A percentile compares a stretch with the other conserved stretches of the same genome.
These are phyloP conservation scores for Aspergillus sp. DNA, from an alignment of 2,329 filamentous ascomycete species.

Conservation along the genomic window DNA sequence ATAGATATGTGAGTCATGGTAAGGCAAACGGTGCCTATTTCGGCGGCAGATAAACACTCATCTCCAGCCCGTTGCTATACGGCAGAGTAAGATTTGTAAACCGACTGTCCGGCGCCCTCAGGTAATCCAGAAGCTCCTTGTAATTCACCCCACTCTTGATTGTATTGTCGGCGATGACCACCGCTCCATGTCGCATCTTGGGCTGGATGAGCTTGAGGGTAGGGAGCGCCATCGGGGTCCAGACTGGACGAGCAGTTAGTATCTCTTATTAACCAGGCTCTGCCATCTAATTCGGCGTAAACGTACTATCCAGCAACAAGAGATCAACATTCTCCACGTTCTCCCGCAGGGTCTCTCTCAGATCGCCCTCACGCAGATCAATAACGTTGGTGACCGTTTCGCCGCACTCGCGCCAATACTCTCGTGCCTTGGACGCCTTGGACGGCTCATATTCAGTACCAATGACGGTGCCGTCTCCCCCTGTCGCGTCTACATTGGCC, in stretches of 20 bases:
- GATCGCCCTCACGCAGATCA: constrained; percentile 58
- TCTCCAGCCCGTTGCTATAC: constrained; percentile 49
- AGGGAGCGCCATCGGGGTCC: constrained; percentile 49
- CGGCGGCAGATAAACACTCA: constrained; percentile 36
- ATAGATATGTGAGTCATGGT: too few species aligned
- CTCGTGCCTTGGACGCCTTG: constrained; percentile 54
- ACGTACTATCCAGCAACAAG: constrained; percentile 61
- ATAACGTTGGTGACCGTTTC: constrained; percentile 51
- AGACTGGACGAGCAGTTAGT: not conserved
- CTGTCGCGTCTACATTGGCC: constrained; percentile 41
- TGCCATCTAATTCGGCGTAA: not conserved
- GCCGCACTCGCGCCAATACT: constrained; percentile 55
- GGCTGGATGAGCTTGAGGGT: constrained; percentile 50
- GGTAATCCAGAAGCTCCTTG: constrained; percentile 3
- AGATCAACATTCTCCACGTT: constrained; percentile 55
- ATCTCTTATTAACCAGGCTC: not conserved
- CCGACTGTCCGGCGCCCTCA: constrained; percentile 47
- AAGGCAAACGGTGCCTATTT: too few species aligned
- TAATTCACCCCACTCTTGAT: constrained; percentile 43
- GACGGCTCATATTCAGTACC: constrained; percentile 59
- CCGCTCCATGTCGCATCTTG: constrained; percentile 46
- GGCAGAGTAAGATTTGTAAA: constrained; percentile 53
- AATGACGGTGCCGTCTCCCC: constrained; percentile 49
- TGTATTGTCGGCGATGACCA: constrained; percentile 53
- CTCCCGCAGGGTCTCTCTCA: constrained; percentile 55